phyloP scores from a whole-genome alignment of 2,329 filamentous ascomycete genomes.

The Trichoderma pleuroti region DNA sequence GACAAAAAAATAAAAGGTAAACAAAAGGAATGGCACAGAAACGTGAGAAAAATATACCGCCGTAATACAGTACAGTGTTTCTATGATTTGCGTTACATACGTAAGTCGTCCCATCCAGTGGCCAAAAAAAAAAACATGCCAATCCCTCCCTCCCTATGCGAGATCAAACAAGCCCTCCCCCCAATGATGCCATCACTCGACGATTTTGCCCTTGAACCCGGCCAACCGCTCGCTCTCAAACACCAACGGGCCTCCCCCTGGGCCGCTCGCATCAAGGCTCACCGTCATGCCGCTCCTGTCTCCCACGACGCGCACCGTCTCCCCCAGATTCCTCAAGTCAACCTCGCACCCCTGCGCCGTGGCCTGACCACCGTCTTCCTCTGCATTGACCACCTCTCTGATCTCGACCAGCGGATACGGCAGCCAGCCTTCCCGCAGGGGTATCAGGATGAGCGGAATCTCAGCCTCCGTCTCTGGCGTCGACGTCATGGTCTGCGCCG shows the following conservation, averaged over 20 bases:
- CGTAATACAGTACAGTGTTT: not conserved
- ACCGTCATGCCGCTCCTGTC: slow-evolving; percentile 71
- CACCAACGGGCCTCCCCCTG: slow-evolving; percentile 62
- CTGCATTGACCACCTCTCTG: slow-evolving; percentile 50
- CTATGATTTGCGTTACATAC: not conserved
- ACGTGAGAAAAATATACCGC: not conserved
- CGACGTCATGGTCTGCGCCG: slow-evolving; percentile 42
- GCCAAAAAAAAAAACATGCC: not conserved
- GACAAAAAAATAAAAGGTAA: not conserved
- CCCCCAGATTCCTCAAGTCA: slow-evolving; percentile 73
- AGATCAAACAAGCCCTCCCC: not conserved
- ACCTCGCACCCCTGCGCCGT: slow-evolving; percentile 59
- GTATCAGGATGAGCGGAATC: slow-evolving; percentile 73
- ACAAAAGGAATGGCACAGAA: not conserved
- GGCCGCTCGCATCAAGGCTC: slow-evolving; percentile 64
- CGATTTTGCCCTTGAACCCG: slow-evolving; percentile 34
- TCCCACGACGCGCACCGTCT: slow-evolving; percentile 70
- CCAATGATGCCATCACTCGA: slow-evolving; percentile 30
- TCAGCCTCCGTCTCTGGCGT: slow-evolving; percentile 51
- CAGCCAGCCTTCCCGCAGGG: slow-evolving; percentile 73
- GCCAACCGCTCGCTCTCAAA: slow-evolving; percentile 54
- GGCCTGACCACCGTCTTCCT: slow-evolving; percentile 22
- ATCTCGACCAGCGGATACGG: slow-evolving; percentile 78
- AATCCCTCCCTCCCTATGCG: not conserved
- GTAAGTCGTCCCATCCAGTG: not conserved